phyloP scores from a whole-genome alignment of 257 asterid genomes.

The Nyctanthes arbortristis region DNA sequence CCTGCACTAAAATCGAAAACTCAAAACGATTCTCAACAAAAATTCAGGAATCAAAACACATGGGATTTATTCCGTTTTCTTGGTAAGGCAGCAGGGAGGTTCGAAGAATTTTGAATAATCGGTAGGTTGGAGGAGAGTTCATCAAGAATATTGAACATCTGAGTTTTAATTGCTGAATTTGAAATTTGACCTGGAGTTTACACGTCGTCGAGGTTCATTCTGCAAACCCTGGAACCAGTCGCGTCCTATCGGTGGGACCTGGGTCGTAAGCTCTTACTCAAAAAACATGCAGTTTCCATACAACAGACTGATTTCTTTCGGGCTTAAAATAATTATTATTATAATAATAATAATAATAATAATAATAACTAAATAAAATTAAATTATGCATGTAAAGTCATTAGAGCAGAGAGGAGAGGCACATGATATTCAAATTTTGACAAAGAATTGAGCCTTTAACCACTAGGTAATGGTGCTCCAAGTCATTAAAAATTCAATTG shows the following conservation, averaged over 20 bases:
- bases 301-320: no score
- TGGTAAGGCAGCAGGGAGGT: background rate
- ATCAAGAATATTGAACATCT: background rate
- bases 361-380: no score
- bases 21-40: background rate
- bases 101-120: background rate
- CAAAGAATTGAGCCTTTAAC: no score
- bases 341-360: no score
- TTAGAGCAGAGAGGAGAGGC: no score
- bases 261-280: background rate
- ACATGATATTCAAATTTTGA: no score
- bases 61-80: background rate
- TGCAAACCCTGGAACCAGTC: background rate
- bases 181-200: background rate
- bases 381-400: no score
- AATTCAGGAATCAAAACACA: background rate
- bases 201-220: background rate
- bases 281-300: no score
- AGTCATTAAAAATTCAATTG: no score
- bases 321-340: no score
- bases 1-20: background rate
- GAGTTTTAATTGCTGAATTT: background rate
- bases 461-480: no score
- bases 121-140: background rate
- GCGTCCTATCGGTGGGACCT: background rate